A percentile compares a stretch with the other conserved stretches of the same genome.
Conservation (phyloP, 176 grass and related monocot species). For the Aegilops bicornis region DNA sequence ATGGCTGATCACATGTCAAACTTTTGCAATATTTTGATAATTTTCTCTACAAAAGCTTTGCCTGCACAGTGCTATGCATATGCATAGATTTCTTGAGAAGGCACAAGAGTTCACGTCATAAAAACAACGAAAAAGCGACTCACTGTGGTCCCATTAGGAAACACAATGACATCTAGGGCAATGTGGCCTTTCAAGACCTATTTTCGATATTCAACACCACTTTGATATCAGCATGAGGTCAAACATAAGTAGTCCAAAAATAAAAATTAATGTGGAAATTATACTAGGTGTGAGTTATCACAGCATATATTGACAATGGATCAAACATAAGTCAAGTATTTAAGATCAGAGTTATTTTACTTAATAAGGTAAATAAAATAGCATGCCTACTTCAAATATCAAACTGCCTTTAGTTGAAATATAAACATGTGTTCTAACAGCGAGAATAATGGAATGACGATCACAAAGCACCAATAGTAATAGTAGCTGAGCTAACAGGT, state of each 20-base stretch:
- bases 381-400: neutral
- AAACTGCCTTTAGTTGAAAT: neutral
- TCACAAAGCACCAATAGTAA: neutral
- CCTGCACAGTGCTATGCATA: neutral
- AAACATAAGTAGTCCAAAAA: slow-evolving; percentile 7
- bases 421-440: neutral
- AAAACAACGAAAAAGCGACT: slow-evolving; percentile 4
- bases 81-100: neutral
- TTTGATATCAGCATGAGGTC: slow-evolving; percentile 5
- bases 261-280: neutral
- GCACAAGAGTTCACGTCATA: neutral
- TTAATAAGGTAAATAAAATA: neutral
- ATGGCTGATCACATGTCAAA: neutral
- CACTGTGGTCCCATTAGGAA: slow-evolving; percentile 96
- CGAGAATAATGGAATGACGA: neutral
- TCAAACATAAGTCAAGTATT: slow-evolving; percentile 3
- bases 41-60: neutral
- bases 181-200: slow-evolving; percentile 94
- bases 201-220: slow-evolving; percentile 21
- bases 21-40: neutral
- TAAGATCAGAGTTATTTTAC: neutral
- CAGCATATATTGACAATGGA: neutral
- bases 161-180: slow-evolving; percentile 63
- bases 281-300: neutral
- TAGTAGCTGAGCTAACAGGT: neutral